Conservation (phyloP, 2,329 filamentous ascomycete species). For the Colletotrichum liaoningense region DNA sequence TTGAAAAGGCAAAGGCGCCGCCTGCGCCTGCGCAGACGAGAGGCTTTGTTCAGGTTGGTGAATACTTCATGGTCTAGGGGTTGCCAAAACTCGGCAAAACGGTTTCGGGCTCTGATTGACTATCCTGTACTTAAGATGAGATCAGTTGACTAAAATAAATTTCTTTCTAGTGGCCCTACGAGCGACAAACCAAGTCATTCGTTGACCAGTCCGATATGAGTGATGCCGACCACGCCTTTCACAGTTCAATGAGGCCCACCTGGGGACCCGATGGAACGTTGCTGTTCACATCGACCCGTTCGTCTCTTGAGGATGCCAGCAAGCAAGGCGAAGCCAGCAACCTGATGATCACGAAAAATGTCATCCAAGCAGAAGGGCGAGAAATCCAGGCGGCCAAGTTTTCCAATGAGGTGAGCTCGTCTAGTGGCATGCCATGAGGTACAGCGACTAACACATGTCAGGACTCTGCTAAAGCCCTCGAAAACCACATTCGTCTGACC, state of each 20-base stretch:
- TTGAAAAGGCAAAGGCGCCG: slow-evolving; percentile 76
- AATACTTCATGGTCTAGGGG: slow-evolving; percentile 47
- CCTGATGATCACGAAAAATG: slow-evolving; percentile 64
- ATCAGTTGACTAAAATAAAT: slow-evolving; percentile 53
- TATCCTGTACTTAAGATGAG: slow-evolving; percentile 46
- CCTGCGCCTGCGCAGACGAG: slow-evolving; percentile 63
- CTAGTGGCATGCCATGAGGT: background rate
- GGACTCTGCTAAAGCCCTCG: slow-evolving; percentile 66
- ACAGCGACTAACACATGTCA: slow-evolving; percentile 44
- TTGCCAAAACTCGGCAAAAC: slow-evolving; percentile 22
- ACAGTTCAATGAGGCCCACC: slow-evolving; percentile 79
- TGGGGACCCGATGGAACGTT: slow-evolving; percentile 83
- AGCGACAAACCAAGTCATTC: slow-evolving; percentile 79
- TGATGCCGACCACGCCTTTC: slow-evolving; percentile 74
- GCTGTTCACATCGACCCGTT: slow-evolving; percentile 61
- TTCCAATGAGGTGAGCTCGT: slow-evolving; percentile 60
- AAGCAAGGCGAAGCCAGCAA: slow-evolving; percentile 55
- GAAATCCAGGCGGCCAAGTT: slow-evolving; percentile 75
- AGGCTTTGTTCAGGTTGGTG: slow-evolving; percentile 91
- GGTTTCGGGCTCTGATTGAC: background rate
- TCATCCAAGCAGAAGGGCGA: slow-evolving; percentile 71
- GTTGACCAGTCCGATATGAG: slow-evolving; percentile 71
- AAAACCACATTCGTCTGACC: slow-evolving; percentile 66
- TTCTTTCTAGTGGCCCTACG: slow-evolving; percentile 82
- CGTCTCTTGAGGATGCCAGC: slow-evolving; percentile 30